These are phyloP conservation scores for Triticum monococcum DNA, from an alignment of 176 grass and related monocot species.

Conservation along the genomic window DNA sequence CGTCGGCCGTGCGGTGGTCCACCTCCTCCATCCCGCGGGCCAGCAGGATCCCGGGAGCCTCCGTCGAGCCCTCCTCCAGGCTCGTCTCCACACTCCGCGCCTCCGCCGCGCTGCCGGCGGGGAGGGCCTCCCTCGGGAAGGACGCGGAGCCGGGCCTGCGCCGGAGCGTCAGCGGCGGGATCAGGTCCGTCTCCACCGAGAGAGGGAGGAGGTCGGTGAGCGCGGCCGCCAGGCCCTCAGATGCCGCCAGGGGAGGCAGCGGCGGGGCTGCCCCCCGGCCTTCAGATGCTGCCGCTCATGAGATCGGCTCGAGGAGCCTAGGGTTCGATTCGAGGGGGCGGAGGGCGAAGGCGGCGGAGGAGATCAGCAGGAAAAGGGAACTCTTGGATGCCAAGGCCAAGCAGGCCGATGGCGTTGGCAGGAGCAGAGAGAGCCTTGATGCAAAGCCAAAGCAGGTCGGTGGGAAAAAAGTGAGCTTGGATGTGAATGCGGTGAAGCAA, in stretches of 20 bases:
- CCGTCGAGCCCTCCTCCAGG: slow-evolving; percentile 48
- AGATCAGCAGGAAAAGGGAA: slow-evolving; percentile 44
- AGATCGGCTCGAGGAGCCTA: slow-evolving; percentile 23
- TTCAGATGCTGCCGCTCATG: neutral
- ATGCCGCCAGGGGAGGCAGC: slow-evolving; percentile 26
- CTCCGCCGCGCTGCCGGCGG: slow-evolving; percentile 35
- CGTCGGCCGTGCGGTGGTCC: slow-evolving; percentile 58
- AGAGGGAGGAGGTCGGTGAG: slow-evolving; percentile 43
- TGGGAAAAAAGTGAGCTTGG: slow-evolving; percentile 39
- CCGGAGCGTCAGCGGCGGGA: slow-evolving; percentile 51
- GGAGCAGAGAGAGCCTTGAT: slow-evolving; percentile 47
- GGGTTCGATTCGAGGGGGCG: slow-evolving; percentile 10
- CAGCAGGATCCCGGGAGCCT: slow-evolving; percentile 58
- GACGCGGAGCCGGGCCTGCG: slow-evolving; percentile 42
- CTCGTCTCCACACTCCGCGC: slow-evolving; percentile 38
- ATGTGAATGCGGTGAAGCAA: slow-evolving; percentile 35
- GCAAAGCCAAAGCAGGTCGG: slow-evolving; percentile 33
- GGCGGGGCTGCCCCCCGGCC: neutral
- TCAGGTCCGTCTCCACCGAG: slow-evolving; percentile 55
- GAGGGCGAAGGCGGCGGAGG: slow-evolving; percentile 19
- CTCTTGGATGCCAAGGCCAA: slow-evolving; percentile 32
- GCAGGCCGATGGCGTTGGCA: slow-evolving; percentile 24
- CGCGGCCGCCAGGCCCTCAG: slow-evolving; percentile 21
- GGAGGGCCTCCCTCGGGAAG: slow-evolving; percentile 47
- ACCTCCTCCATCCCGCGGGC: slow-evolving; percentile 80